A percentile compares a stretch with the other conserved stretches of the same genome.
These are phyloP conservation scores for Scutellaria baicalensis DNA, from an alignment of 257 asterid genomes.

Conservation along the genomic window DNA sequence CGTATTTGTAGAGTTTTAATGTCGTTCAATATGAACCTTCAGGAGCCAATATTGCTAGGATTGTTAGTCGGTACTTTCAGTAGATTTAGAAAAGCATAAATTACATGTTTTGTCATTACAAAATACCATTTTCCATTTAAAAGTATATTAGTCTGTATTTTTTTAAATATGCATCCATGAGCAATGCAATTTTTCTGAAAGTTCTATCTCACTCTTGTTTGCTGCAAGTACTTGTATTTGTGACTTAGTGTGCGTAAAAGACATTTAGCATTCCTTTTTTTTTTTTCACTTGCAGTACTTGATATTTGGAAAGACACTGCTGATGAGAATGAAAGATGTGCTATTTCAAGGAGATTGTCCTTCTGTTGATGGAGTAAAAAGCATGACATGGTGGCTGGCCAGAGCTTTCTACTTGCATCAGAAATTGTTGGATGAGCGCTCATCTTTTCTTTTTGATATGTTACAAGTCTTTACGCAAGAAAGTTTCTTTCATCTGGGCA, in stretches of 20 bases:
- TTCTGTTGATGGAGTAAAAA: constrained; percentile 44
- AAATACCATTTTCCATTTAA: too few species aligned
- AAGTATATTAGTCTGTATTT: too few species aligned
- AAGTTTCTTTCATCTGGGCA: constrained; percentile 47
- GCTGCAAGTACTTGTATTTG: neutral
- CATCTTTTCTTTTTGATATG: constrained; percentile 75
- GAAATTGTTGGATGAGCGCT: constrained; percentile 69
- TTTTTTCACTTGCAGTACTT: constrained; percentile 56
- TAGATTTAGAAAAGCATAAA: too few species aligned
- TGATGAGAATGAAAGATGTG: constrained; percentile 61
- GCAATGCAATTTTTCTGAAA: neutral
- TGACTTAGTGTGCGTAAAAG: neutral
- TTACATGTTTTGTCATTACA: too few species aligned
- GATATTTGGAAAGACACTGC: constrained; percentile 64
- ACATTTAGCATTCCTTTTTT: constrained; percentile 14
- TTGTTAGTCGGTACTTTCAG: neutral
- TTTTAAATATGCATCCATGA: neutral
- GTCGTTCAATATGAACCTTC: neutral
- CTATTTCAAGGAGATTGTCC: constrained; percentile 40
- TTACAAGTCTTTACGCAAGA: constrained; percentile 61
- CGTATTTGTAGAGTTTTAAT: neutral
- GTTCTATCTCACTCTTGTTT: neutral
- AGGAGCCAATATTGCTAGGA: neutral
- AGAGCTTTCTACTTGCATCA: constrained; percentile 81
- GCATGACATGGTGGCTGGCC: constrained; percentile 86